Conservation (phyloP, 2,329 filamentous ascomycete genomes). For the Xylariaceae sp. region DNA sequence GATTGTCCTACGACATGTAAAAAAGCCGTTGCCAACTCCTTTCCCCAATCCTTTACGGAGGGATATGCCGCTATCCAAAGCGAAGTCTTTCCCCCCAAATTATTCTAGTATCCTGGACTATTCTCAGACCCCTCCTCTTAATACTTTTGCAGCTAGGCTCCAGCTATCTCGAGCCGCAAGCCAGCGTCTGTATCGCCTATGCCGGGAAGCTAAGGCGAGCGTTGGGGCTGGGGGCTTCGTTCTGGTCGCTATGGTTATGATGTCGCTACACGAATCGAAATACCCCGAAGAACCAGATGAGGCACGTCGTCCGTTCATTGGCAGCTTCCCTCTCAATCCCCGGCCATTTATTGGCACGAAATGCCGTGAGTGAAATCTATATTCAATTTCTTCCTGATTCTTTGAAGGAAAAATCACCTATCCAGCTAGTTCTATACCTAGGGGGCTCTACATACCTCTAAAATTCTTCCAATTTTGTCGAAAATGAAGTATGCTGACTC, state of each 20-base stretch:
- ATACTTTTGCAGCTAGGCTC: conserved; percentile 25
- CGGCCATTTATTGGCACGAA: conserved; percentile 23
- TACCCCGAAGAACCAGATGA: conserved; percentile 17
- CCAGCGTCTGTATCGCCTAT: conserved; percentile 29
- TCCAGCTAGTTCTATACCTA: too few species aligned
- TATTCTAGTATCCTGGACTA: conserved; percentile 32
- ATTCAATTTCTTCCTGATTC: too few species aligned
- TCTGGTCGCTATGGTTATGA: conserved; percentile 34
- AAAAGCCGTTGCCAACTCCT: conserved; percentile 28
- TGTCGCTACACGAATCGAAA: conserved; percentile 31
- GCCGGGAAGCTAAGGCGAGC: conserved; percentile 31
- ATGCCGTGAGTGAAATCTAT: too few species aligned
- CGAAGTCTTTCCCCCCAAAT: conserved; percentile 14
- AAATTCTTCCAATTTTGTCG: too few species aligned
- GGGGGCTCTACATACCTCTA: too few species aligned
- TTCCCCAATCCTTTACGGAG: conserved; percentile 34
- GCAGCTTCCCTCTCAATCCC: conserved; percentile 27
- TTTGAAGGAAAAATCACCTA: too few species aligned
- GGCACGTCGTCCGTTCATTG: conserved; percentile 19
- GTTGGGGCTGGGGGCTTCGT: conserved; percentile 34
- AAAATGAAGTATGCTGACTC: too few species aligned
- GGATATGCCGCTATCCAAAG: conserved; percentile 7
- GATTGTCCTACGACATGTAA: conserved; percentile 31
- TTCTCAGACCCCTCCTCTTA: conserved; percentile 29
- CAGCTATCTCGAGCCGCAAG: conserved; percentile 21